Percentiles rank a stretch among this genome's conserved stretches.
Evolutionary conservation across 1,284 basidiomycete species (phyloP).

Genomic region (Puccinia novopanici): DNA sequence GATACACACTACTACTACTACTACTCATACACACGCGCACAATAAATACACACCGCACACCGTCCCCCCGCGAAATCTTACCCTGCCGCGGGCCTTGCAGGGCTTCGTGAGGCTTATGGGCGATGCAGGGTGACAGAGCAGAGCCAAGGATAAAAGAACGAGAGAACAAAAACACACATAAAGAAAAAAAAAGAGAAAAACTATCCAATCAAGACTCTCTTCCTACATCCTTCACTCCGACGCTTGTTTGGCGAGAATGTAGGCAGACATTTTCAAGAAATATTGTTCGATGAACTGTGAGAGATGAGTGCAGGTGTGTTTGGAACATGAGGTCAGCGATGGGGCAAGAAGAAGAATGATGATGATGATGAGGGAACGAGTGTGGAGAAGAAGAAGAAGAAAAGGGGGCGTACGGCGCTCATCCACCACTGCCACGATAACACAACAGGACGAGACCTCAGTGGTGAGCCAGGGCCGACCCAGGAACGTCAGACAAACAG

Average conservation of each 20-base stretch:
- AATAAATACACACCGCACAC: too few species aligned
- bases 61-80: too few species aligned
- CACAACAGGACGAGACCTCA: neutral
- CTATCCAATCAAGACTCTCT: too few species aligned
- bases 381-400: neutral
- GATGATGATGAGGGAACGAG: neutral
- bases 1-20: too few species aligned
- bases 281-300: constrained; percentile 50
- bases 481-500: neutral
- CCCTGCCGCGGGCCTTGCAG: too few species aligned
- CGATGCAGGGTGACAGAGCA: too few species aligned
- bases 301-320: neutral
- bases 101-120: too few species aligned
- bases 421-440: constrained; percentile 48
- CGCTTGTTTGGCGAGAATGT: constrained; percentile 23
- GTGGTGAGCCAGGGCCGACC: neutral
- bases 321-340: neutral
- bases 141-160: too few species aligned
- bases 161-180: too few species aligned
- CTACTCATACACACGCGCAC: too few species aligned
- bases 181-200: too few species aligned
- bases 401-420: constrained; percentile 36
- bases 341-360: neutral
- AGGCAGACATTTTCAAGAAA: constrained; percentile 35
- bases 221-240: too few species aligned